These are phyloP conservation scores for Inonotus hispidus DNA, from an alignment of 1,284 basidiomycete genomes.

Conservation along the genomic window DNA sequence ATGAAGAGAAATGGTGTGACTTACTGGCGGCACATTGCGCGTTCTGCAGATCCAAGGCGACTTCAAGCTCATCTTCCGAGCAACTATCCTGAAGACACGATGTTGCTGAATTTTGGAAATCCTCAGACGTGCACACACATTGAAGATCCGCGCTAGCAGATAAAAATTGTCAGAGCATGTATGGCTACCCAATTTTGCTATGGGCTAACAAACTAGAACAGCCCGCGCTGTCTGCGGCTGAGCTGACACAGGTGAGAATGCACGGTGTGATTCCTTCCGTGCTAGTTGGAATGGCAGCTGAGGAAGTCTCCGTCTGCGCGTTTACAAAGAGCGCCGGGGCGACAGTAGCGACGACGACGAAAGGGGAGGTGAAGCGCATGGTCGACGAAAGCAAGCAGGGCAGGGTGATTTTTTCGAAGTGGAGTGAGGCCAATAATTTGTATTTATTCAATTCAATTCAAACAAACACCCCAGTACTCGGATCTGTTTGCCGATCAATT, in stretches of 20 bases:
- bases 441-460: no score
- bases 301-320: not conserved
- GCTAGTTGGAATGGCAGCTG: not conserved
- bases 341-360: not conserved
- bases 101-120: constrained; percentile 7
- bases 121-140: constrained; percentile 11
- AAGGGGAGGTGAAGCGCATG: not conserved
- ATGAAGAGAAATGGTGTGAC: not conserved
- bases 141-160: constrained; percentile 5
- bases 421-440: no score
- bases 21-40: not conserved
- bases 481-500: no score
- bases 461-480: no score
- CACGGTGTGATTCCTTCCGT: constrained; percentile 13
- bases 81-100: constrained; percentile 12
- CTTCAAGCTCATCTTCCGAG: not conserved
- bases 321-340: not conserved
- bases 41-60: not conserved
- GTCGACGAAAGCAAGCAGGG: not conserved
- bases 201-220: constrained; percentile 16
- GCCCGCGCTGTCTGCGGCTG: constrained; percentile 13
- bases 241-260: constrained; percentile 16
- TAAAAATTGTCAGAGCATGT: not conserved
- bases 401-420: no score
- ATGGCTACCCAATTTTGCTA: not conserved